These are phyloP conservation scores for Monosporascus sp. DNA, from an alignment of 2,329 filamentous ascomycete species.

Conservation along the genomic window DNA sequence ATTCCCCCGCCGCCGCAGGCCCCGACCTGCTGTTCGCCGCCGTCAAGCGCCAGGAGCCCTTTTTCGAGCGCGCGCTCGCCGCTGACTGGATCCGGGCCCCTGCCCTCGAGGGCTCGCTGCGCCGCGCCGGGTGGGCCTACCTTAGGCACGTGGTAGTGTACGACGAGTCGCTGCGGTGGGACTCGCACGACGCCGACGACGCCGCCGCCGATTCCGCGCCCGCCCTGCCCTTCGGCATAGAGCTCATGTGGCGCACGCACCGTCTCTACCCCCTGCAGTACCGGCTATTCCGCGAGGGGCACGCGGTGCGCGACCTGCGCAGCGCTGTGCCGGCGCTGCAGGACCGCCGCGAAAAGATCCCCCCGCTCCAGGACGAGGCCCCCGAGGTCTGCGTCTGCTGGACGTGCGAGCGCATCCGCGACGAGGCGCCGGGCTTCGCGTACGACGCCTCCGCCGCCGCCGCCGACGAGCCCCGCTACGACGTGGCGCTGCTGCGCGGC, in stretches of 20 bases:
- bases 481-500: background rate
- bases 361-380: background rate
- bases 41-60: background rate
- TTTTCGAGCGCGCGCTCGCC: background rate
- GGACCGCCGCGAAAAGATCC: background rate
- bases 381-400: conserved; percentile 2
- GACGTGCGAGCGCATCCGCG: conserved; percentile 9
- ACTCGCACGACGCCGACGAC: background rate
- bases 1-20: too few relatives aligned
- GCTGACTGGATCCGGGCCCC: background rate
- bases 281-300: conserved; percentile 2
- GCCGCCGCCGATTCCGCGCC: background rate
- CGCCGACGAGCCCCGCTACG: background rate
- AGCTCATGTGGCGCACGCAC: conserved; percentile 6
- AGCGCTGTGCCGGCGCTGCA: background rate
- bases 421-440: conserved; percentile 4
- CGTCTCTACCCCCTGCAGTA: conserved; percentile 4
- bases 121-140: background rate
- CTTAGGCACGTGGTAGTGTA: background rate
- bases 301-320: background rate
- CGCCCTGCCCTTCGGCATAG: conserved; percentile 1
- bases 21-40: background rate
- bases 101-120: background rate
- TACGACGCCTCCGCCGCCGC: background rate
- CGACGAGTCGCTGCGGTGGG: background rate